Evolutionary conservation across 208 protist genomes (phyloP).

Genomic region (Porcisia hertigi): DNA sequence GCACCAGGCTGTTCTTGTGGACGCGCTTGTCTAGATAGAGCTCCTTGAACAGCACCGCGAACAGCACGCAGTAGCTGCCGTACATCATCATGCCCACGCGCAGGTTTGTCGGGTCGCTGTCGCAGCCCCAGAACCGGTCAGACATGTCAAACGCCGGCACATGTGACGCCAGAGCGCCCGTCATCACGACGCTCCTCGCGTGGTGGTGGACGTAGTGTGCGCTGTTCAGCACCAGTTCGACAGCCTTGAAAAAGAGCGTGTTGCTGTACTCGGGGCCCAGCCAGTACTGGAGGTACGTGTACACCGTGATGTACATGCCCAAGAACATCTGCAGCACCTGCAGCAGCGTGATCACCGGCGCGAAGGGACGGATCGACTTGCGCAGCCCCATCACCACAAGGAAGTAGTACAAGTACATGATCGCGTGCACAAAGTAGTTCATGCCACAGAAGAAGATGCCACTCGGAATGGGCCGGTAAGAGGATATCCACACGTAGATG

Average conservation of each 20-base stretch:
- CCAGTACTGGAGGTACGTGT: slow-evolving; percentile 42
- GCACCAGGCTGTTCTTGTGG: slow-evolving; percentile 30
- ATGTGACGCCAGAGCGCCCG: slow-evolving; percentile 34
- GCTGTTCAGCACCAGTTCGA: slow-evolving; percentile 5
- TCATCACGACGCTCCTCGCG: slow-evolving; percentile 32
- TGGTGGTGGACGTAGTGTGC: slow-evolving; percentile 6
- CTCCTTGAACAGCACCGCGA: slow-evolving; percentile 72
- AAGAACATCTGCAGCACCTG: slow-evolving; percentile 92
- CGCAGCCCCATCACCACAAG: slow-evolving; percentile 55
- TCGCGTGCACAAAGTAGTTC: slow-evolving; percentile 68
- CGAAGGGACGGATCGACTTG: slow-evolving; percentile 59
- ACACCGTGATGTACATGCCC: slow-evolving; percentile 69
- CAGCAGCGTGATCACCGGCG: slow-evolving; percentile 72
- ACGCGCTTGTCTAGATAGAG: slow-evolving; percentile 37
- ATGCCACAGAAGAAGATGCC: slow-evolving; percentile 40
- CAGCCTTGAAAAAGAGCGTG: slow-evolving; percentile 23
- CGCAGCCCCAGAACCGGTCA: too few relatives aligned
- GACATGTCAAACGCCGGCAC: slow-evolving; percentile 38
- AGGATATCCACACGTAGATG: slow-evolving; percentile 89
- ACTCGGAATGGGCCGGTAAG: slow-evolving; percentile 35
- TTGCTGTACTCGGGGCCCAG: slow-evolving; percentile 18
- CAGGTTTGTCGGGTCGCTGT: too few relatives aligned
- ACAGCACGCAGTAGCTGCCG: slow-evolving; percentile 87
- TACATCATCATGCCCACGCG: slow-evolving; percentile 84
- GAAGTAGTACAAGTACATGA: slow-evolving; percentile 96